Percentiles rank a stretch among this genome's conserved stretches.
Evolutionary conservation across 2,329 filamentous ascomycete species (phyloP).

Genomic region (Fusarium duplospermum): DNA sequence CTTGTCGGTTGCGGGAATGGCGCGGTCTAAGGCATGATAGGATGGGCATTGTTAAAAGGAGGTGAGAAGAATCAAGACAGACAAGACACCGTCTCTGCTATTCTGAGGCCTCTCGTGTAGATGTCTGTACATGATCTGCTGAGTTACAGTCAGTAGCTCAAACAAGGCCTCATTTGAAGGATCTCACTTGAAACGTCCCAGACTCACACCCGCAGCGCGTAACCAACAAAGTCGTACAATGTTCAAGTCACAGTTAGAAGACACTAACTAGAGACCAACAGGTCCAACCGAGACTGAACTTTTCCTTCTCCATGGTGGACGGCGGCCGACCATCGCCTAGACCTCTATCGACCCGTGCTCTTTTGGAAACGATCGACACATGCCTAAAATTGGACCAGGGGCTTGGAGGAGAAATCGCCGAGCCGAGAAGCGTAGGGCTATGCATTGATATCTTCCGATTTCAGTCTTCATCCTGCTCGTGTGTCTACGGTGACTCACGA

Average conservation of each 20-base stretch:
- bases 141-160: not conserved
- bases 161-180: not conserved
- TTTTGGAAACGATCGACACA: slow-evolving; percentile 29
- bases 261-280: not conserved
- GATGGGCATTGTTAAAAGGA: not conserved
- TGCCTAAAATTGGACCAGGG: slow-evolving; percentile 25
- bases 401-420: slow-evolving; percentile 30
- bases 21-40: not conserved
- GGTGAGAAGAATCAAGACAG: not conserved
- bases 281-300: not conserved
- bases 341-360: not conserved
- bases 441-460: not conserved
- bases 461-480: not conserved
- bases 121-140: not conserved
- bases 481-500: not conserved
- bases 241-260: not conserved
- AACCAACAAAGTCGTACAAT: slow-evolving; percentile 1
- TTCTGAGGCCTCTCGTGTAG: not conserved
- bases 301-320: slow-evolving; percentile 10
- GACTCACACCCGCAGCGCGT: not conserved
- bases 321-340: slow-evolving; percentile 8
- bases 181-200: slow-evolving; percentile 16
- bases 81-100: not conserved
- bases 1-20: slow-evolving; percentile 19
- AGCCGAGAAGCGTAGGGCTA: slow-evolving; percentile 24